Percentiles rank a stretch among this genome's conserved stretches.
Conservation (phyloP, 768 basidiomycete genomes). For the Mycena albidolilacea region DNA sequence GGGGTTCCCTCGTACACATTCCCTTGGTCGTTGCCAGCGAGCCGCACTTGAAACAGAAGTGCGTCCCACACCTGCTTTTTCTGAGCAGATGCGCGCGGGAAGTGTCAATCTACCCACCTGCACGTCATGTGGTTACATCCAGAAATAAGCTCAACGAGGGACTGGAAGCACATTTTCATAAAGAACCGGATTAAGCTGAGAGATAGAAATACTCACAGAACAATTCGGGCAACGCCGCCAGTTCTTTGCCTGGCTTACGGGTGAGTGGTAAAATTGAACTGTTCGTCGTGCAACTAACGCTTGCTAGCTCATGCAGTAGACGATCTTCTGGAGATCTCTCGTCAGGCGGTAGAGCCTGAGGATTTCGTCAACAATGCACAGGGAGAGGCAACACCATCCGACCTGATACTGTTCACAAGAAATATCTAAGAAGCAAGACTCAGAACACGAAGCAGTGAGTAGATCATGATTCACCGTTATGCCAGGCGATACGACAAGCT, state of each 20-base stretch:
- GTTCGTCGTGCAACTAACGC: conserved; percentile 40
- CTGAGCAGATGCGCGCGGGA: not conserved
- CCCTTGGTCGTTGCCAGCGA: conserved; percentile 43
- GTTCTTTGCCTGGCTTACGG: conserved; percentile 47
- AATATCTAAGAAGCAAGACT: conserved; percentile 36
- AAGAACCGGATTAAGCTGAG: not conserved
- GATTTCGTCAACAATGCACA: conserved; percentile 12
- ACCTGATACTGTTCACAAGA: conserved; percentile 53
- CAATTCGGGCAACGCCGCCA: conserved; percentile 58
- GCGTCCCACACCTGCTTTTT: conserved; percentile 48
- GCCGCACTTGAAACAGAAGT: conserved; percentile 61
- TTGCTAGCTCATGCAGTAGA: conserved; percentile 50
- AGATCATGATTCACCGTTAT: conserved; percentile 44
- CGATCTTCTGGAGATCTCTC: conserved; percentile 58
- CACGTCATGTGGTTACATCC: conserved; percentile 62
- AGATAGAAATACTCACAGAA: conserved; percentile 34
- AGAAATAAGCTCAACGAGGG: conserved; percentile 45
- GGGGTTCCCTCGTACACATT: conserved; percentile 49
- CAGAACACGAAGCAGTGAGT: not conserved
- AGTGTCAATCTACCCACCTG: conserved; percentile 11
- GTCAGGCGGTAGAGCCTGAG: conserved; percentile 52
- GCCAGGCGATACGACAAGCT: conserved; percentile 53
- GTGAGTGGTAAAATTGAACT: not conserved
- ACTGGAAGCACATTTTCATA: conserved; percentile 29
- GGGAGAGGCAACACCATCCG: not conserved